Conservation (phyloP, 441 rosid genomes). For the Macaranga tanarius region DNA sequence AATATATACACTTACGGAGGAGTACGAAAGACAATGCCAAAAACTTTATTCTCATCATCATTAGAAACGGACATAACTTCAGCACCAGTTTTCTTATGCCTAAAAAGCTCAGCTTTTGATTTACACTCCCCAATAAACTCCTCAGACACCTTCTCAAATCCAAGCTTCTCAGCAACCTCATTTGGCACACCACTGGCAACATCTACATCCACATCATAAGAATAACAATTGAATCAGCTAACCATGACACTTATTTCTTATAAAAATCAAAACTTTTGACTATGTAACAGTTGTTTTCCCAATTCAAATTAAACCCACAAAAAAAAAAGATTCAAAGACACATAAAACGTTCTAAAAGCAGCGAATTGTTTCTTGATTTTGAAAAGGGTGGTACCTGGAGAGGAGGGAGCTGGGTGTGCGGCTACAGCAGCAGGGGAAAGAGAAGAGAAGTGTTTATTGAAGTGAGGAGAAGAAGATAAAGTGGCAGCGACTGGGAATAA, state of each 20-base stretch:
- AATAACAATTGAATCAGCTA: background rate
- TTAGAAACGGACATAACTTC: constrained; percentile 84
- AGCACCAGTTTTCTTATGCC: constrained; percentile 82
- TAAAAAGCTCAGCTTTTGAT: constrained; percentile 72
- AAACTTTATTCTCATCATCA: constrained; percentile 93
- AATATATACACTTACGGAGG: constrained; percentile 67
- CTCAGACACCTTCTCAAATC: constrained; percentile 75
- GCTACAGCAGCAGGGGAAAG: constrained; percentile 58
- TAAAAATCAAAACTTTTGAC: background rate
- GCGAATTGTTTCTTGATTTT: no score
- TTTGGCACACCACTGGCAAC: constrained; percentile 43
- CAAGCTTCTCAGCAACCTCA: constrained; percentile 66
- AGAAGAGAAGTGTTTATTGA: constrained; percentile 46
- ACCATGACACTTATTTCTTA: background rate
- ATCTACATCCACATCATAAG: constrained; percentile 31
- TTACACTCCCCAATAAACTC: constrained; percentile 81
- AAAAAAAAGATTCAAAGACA: background rate
- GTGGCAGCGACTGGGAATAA: constrained; percentile 13
- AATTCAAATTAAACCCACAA: no score
- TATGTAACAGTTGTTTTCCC: no score
- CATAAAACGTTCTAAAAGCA: no score
- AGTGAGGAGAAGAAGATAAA: constrained; percentile 24
- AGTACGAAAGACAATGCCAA: constrained; percentile 85
- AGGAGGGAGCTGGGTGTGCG: constrained; percentile 45
- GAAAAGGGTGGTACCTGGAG: constrained; percentile 38